Conservation (phyloP, 768 basidiomycete genomes). For the Pleurotus citrinopileatus region DNA sequence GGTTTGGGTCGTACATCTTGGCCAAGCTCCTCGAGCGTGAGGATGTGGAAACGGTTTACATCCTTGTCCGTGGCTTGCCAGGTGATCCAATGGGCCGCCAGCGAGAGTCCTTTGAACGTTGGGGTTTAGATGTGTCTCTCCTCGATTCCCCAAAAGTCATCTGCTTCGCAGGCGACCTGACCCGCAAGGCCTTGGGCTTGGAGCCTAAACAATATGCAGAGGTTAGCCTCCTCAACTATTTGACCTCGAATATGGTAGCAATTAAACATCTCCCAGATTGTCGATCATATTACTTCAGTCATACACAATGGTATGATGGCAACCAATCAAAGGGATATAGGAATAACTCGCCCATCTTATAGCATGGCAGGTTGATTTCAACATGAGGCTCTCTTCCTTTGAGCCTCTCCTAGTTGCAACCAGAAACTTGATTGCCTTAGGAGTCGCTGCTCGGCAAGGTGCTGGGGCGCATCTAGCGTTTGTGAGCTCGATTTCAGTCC, state of each 20-base stretch:
- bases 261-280: slow-evolving; percentile 17
- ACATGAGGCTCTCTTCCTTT: slow-evolving; percentile 25
- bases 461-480: slow-evolving; percentile 28
- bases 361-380: slow-evolving; percentile 36
- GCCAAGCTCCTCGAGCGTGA: neutral
- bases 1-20: slow-evolving; percentile 10
- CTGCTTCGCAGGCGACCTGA: slow-evolving; percentile 28
- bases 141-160: slow-evolving; percentile 25
- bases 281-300: slow-evolving; percentile 29
- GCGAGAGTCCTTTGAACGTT: slow-evolving; percentile 20
- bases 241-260: neutral
- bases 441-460: slow-evolving; percentile 25
- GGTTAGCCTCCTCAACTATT: slow-evolving; percentile 2
- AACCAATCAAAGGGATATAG: slow-evolving; percentile 5
- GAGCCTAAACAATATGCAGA: slow-evolving; percentile 15
- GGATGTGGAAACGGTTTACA: neutral
- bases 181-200: slow-evolving; percentile 23
- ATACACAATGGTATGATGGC: slow-evolving; percentile 29
- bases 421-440: slow-evolving; percentile 33
- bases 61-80: neutral
- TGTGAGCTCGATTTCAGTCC: slow-evolving; percentile 29
- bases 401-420: slow-evolving; percentile 24
- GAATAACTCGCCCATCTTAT: neutral
- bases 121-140: slow-evolving; percentile 27
- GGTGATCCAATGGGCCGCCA: slow-evolving; percentile 24